phyloP scores from a whole-genome alignment of 2,329 filamentous ascomycete genomes.

The Neoarthrinium moseri region DNA sequence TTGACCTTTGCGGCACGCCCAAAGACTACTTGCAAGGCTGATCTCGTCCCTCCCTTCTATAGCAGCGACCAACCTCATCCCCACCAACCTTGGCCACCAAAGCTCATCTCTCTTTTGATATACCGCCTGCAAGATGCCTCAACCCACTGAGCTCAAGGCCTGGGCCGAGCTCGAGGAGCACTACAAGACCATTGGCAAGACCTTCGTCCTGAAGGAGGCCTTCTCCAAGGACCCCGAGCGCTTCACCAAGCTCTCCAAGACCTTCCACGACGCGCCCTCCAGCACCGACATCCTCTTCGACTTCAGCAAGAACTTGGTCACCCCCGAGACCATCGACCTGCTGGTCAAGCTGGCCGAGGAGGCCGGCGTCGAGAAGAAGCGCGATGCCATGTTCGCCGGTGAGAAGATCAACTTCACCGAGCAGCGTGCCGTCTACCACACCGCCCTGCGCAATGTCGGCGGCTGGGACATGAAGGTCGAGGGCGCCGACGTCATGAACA shows the following conservation, averaged over 20 bases:
- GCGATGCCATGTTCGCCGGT: conserved; percentile 95
- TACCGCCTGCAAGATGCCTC: conserved; percentile 60
- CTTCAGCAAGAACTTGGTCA: conserved; percentile 98
- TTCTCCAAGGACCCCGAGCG: conserved; percentile 86
- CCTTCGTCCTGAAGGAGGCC: conserved; percentile 89
- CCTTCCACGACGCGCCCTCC: conserved; percentile 77
- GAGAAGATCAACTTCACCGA: conserved; percentile 99
- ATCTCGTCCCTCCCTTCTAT: too few species aligned
- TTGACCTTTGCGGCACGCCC: too few species aligned
- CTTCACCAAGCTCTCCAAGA: conserved; percentile 86
- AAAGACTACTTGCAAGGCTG: too few species aligned
- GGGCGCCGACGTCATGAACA: conserved; percentile 88
- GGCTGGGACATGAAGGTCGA: conserved; percentile 83
- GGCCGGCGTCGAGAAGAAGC: conserved; percentile 86
- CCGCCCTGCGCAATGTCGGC: conserved; percentile 85
- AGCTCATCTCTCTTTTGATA: too few species aligned
- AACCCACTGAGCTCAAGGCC: conserved; percentile 80
- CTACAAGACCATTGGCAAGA: conserved; percentile 81
- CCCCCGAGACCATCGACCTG: conserved; percentile 84
- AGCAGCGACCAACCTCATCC: background rate
- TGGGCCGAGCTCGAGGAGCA: conserved; percentile 92
- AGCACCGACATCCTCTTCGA: conserved; percentile 90
- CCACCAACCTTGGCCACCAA: background rate
- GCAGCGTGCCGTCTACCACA: conserved; percentile 92
- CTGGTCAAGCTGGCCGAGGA: conserved; percentile 89